Evolutionary conservation across 169 alveolate genomes (phyloP).

Genomic region (Plasmodium adleri): DNA sequence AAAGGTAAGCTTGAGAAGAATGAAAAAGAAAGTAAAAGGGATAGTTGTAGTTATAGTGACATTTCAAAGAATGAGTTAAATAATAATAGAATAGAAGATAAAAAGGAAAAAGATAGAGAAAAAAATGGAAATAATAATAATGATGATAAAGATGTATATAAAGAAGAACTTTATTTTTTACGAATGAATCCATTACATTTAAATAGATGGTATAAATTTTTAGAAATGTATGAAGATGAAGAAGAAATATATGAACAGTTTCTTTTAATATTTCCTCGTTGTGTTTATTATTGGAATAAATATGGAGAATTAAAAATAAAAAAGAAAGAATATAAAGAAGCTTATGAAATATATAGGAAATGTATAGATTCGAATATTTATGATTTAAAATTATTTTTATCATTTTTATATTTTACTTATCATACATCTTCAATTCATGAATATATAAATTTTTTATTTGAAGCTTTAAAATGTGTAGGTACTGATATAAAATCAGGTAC

Average conservation of each 20-base stretch:
- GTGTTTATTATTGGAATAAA: conserved; percentile 61
- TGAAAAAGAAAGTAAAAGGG: neutral
- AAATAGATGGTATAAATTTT: conserved; percentile 42
- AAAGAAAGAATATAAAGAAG: conserved; percentile 65
- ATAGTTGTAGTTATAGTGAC: neutral
- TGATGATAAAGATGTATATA: neutral
- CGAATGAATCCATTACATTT: conserved; percentile 38
- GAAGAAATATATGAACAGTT: conserved; percentile 68
- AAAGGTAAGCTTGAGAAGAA: neutral
- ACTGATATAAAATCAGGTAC: conserved; percentile 82
- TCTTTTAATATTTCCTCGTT: conserved; percentile 60
- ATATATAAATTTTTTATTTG: conserved; percentile 81
- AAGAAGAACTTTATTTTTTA: conserved; percentile 57
- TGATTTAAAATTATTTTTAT: conserved; percentile 50
- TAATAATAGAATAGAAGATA: neutral
- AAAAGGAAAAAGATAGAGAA: neutral
- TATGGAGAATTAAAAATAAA: conserved; percentile 73
- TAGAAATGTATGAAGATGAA: conserved; percentile 58
- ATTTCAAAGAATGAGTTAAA: neutral
- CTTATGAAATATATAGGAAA: conserved; percentile 56
- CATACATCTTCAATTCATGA: conserved; percentile 87
- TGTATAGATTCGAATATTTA: conserved; percentile 73
- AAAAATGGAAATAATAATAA: neutral
- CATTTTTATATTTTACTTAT: conserved; percentile 81
- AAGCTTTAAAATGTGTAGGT: conserved; percentile 79